Conservation (phyloP, 108 stramenopile species). For the Pseudonitzschia delicatissima region DNA sequence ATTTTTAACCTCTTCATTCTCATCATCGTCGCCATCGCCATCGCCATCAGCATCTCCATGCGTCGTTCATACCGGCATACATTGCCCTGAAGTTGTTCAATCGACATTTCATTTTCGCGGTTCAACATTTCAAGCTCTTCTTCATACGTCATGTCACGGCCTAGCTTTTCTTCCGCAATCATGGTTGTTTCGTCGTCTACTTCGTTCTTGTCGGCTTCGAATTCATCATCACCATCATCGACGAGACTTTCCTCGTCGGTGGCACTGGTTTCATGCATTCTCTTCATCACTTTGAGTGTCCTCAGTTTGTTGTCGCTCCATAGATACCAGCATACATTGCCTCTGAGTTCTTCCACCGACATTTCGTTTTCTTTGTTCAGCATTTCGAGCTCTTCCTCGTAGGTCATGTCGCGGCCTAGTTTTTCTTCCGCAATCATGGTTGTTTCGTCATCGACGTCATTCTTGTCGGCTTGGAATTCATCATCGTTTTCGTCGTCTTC, state of each 20-base stretch:
- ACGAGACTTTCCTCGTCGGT: neutral
- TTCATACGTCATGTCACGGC: conserved; percentile 66
- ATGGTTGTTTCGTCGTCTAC: conserved; percentile 78
- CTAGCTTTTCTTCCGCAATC: conserved; percentile 66
- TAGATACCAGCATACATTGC: conserved; percentile 7
- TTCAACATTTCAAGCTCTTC: conserved; percentile 64
- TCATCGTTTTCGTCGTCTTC: conserved; percentile 23
- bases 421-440: conserved; percentile 44
- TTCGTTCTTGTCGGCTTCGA: conserved; percentile 27
- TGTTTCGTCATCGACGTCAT: conserved; percentile 54
- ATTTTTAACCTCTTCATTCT: neutral
- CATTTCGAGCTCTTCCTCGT: conserved; percentile 44
- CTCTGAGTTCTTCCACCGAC: conserved; percentile 57
- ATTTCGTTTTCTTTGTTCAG: conserved; percentile 58
- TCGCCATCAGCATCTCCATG: neutral
- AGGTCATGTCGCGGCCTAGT: conserved; percentile 47
- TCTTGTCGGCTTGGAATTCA: conserved; percentile 34
- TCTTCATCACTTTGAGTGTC: neutral
- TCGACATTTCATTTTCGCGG: conserved; percentile 69
- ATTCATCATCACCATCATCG: conserved; percentile 26
- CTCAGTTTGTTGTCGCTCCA: conserved; percentile 5
- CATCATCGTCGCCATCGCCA: neutral
- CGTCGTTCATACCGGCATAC: conserved; percentile 44
- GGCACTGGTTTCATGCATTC: neutral
- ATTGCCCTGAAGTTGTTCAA: conserved; percentile 63